A percentile compares a stretch with the other conserved stretches of the same genome.
phyloP scores from a whole-genome alignment of 441 rosid species.

The Mallotus japonicus region DNA sequence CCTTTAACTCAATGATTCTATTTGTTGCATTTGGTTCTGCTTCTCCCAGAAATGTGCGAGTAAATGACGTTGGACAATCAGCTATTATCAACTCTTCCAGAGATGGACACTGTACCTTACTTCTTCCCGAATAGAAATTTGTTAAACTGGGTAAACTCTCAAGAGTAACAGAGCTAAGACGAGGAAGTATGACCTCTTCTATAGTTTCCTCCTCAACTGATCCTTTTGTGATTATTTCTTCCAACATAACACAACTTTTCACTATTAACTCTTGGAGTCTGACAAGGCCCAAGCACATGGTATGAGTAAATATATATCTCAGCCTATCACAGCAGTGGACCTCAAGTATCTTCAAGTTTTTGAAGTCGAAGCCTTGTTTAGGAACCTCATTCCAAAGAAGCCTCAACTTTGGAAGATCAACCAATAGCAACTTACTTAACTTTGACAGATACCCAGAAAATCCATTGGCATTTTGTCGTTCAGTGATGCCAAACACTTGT shows the following conservation, averaged over 20 bases:
- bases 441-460: background rate
- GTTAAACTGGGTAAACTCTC: background rate
- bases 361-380: no score
- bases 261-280: slow-evolving; percentile 9
- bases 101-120: background rate
- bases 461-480: no score
- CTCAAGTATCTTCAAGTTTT: no score
- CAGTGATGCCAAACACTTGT: no score
- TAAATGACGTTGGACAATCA: background rate
- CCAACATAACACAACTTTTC: slow-evolving; percentile 15
- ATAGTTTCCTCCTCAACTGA: background rate
- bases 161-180: background rate
- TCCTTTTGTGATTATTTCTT: slow-evolving; percentile 18
- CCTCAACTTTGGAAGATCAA: slow-evolving; percentile 18
- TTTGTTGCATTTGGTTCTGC: background rate
- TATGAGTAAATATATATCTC: background rate
- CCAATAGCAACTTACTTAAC: slow-evolving; percentile 9
- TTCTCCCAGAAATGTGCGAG: background rate
- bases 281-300: slow-evolving; percentile 17
- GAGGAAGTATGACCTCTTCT: slow-evolving; percentile 12
- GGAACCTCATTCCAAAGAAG: no score
- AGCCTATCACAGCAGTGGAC: no score
- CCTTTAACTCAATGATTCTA: background rate
- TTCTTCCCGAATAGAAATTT: background rate
- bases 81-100: background rate